Evolutionary conservation across 1,139 yeast species (phyloP), one percentile per base, ranked within the genome.

Genomic region (Hyphopichia wangnamkhiaoensis): DNA sequence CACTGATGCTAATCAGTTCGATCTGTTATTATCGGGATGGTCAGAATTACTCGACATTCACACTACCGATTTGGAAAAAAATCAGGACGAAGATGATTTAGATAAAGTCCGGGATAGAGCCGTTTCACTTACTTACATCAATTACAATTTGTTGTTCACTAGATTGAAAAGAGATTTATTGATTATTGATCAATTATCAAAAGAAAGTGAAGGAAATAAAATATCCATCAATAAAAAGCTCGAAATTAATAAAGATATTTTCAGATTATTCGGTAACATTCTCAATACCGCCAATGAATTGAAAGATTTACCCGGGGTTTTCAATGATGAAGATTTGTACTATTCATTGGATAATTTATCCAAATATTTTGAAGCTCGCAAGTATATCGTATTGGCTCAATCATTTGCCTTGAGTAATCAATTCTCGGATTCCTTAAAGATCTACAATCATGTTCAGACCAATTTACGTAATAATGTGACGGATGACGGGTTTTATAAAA

Each of bases 251-350:
- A 70, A 73, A 40, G 83, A 80, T 47, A 59, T 65, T 5, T 58
- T 71, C 33, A 73, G 82, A 44, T 60, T 82, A 38, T 78, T 71
- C 49, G 76, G 71, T 41, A 67, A 74, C 12, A 74, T 81, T 36
- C 56, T 75, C 15, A 37, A 67, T 24, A 74, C 79, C 27, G 61
- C 83, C 21, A 64, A 63, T 5, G 84, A 84, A 49, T 62, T 89
- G 36, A 71, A 76, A 53, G 95, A 88, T 45, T 72, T 91, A 39
- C 96, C 97, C 0, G 98, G 98, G 71, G 95, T 91, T 17, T 82
- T 84, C 55, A 86, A 87, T 42, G 96, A 89, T 54, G 94, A 86
- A 40, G 83, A 76, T 25, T 70, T 91, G 40, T 59, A 67, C 46
- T 61, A 65, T 14, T 77, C 86, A 10, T 67, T 90, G 40, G 76